These are phyloP conservation scores for Aureobasidium sp. DNA, from an alignment of 2,329 filamentous ascomycete species.

Conservation along the genomic window DNA sequence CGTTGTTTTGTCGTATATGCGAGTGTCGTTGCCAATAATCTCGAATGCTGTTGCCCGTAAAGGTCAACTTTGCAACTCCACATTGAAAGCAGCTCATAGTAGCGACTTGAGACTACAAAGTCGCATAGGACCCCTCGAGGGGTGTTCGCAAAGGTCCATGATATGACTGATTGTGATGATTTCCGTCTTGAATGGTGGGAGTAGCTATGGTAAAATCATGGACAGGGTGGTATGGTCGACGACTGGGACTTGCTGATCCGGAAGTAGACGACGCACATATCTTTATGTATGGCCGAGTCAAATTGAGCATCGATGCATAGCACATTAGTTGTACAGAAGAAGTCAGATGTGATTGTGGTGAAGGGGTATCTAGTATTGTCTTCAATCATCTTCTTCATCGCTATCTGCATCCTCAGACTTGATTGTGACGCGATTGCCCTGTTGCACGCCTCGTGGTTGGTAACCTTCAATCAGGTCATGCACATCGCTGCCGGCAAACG, in stretches of 20 bases:
- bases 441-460: conserved; percentile 18
- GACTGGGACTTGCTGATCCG: background rate
- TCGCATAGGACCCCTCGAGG: no score
- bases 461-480: conserved; percentile 27
- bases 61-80: no score
- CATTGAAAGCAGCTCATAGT: no score
- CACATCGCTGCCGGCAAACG: background rate
- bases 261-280: no score
- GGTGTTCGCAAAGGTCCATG: background rate
- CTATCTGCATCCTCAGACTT: background rate
- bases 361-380: background rate
- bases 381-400: background rate
- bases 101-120: no score
- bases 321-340: no score
- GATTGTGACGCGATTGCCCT: background rate
- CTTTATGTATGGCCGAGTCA: no score
- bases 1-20: no score
- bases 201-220: background rate
- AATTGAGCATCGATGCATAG: no score
- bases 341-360: background rate
- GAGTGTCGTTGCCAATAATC: no score
- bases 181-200: background rate
- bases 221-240: background rate
- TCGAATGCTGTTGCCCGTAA: no score
- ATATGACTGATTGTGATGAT: no score